Percentiles rank a stretch among this genome's conserved stretches.
Conservation (phyloP, 352 stramenopile genomes). For the Phytophthora brassicae region DNA sequence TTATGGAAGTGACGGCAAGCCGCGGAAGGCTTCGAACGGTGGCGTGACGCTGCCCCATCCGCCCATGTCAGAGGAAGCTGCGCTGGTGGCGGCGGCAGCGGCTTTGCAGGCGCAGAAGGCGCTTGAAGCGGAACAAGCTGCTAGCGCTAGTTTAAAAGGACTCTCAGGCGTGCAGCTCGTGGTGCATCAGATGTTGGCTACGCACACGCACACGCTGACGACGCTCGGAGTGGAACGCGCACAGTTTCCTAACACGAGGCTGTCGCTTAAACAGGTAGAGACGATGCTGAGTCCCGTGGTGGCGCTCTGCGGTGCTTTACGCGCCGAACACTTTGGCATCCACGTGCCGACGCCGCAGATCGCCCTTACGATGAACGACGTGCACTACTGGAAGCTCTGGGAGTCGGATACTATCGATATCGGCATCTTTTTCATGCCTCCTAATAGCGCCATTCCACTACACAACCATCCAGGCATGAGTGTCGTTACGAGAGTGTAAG, state of each 20-base stretch:
- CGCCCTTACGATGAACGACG: conserved; percentile 69
- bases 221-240: conserved; percentile 47
- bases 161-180: conserved; percentile 70
- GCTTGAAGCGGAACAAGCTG: conserved; percentile 47
- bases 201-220: conserved; percentile 62
- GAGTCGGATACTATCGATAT: conserved; percentile 84
- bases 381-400: conserved; percentile 88
- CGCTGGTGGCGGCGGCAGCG: conserved; percentile 28
- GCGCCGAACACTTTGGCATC: conserved; percentile 70
- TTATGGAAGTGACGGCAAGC: conserved; percentile 48
- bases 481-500: conserved; percentile 81
- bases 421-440: conserved; percentile 86
- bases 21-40: conserved; percentile 31
- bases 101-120: conserved; percentile 34
- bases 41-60: conserved; percentile 22
- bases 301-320: conserved; percentile 53
- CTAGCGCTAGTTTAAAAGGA: conserved; percentile 39
- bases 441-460: conserved; percentile 70
- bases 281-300: conserved; percentile 63
- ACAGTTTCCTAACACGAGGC: conserved; percentile 74
- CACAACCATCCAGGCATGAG: conserved; percentile 87
- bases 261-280: conserved; percentile 78
- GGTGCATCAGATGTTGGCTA: conserved; percentile 66
- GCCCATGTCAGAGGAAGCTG: conserved; percentile 23
- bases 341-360: conserved; percentile 65